Percentiles rank a stretch among this genome's conserved stretches.
These are phyloP conservation scores for Guadua angustifolia DNA, from an alignment of 176 grass and related monocot genomes.

Conservation along the genomic window DNA sequence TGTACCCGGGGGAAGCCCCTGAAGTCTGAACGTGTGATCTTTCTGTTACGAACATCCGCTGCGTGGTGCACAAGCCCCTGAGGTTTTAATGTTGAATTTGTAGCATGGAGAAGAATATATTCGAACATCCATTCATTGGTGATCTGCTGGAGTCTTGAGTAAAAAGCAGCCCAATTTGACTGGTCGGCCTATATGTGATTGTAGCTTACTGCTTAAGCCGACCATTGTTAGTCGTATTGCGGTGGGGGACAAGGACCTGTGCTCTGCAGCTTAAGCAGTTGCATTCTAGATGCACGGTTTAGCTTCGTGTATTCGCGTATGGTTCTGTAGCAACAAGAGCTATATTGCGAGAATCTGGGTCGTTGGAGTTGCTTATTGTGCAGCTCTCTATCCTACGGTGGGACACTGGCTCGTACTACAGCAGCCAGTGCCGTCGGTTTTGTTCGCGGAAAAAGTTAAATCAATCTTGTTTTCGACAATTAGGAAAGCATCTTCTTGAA, in stretches of 20 bases:
- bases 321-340: too few relatives aligned
- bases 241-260: too few relatives aligned
- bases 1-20: not conserved
- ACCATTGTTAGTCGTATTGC: not conserved
- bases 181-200: not conserved
- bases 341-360: too few relatives aligned
- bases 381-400: not conserved
- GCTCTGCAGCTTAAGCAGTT: too few relatives aligned
- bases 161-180: not conserved
- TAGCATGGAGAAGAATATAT: not conserved
- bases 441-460: constrained; percentile 15
- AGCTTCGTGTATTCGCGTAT: too few relatives aligned
- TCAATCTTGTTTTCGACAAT: not conserved
- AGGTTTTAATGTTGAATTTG: not conserved
- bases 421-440: constrained; percentile 1
- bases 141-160: too few relatives aligned
- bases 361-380: too few relatives aligned
- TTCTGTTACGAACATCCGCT: too few relatives aligned
- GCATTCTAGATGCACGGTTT: too few relatives aligned
- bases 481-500: constrained; percentile 6
- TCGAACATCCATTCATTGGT: too few relatives aligned
- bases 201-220: not conserved
- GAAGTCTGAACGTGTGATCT: not conserved
- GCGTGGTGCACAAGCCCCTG: too few relatives aligned
- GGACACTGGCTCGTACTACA: not conserved